Evolutionary conservation across 2,329 filamentous ascomycete species (phyloP).

Genomic region (Chrysosphaeria jannelii): DNA sequence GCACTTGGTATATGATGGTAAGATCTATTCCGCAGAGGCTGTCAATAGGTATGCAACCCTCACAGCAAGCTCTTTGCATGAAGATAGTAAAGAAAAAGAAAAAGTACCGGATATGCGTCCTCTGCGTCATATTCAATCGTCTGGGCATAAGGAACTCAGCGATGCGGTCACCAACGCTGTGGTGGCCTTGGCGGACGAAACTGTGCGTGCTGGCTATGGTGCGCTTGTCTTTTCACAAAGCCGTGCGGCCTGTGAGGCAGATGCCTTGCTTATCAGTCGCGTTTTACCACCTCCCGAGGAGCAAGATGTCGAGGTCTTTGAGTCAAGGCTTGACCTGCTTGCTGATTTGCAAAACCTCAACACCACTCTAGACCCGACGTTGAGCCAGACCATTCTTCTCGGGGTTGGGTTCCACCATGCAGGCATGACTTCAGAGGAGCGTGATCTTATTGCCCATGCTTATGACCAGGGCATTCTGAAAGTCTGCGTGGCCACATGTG

Average conservation of each 20-base stretch:
- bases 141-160: slow-evolving; percentile 26
- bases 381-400: slow-evolving; percentile 30
- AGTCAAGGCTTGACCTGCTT: slow-evolving; percentile 30
- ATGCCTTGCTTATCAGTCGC: slow-evolving; percentile 35
- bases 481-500: slow-evolving; percentile 48
- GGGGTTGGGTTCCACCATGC: slow-evolving; percentile 49
- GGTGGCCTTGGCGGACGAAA: slow-evolving; percentile 37
- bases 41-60: slow-evolving; percentile 13
- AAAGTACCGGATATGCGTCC: slow-evolving; percentile 7
- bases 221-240: slow-evolving; percentile 47
- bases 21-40: slow-evolving; percentile 26
- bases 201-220: slow-evolving; percentile 35
- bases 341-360: slow-evolving; percentile 30
- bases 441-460: slow-evolving; percentile 37
- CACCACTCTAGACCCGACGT: slow-evolving; percentile 23
- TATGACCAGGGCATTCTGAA: slow-evolving; percentile 39
- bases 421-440: slow-evolving; percentile 43
- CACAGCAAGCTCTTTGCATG: not conserved
- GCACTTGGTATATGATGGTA: slow-evolving; percentile 39
- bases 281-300: slow-evolving; percentile 22
- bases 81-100: not conserved
- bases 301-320: slow-evolving; percentile 15
- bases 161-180: slow-evolving; percentile 40
- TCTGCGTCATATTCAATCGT: slow-evolving; percentile 19
- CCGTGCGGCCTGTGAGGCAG: slow-evolving; percentile 32